Conservation (phyloP, 2,329 filamentous ascomycete species). For the Colletotrichum lindemuthianum region DNA sequence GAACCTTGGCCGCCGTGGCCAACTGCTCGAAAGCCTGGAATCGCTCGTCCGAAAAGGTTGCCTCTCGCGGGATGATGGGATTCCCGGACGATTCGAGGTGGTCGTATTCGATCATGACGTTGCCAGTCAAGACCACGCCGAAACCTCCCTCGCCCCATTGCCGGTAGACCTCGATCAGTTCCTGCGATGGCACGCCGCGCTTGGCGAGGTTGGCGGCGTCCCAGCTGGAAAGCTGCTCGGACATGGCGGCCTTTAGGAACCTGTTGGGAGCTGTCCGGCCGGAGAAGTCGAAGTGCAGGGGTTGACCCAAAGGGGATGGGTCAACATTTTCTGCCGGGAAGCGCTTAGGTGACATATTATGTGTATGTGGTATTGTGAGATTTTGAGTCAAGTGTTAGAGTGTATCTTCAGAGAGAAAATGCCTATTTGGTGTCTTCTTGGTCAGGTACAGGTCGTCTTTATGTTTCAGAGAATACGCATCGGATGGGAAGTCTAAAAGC, state of each 20-base stretch:
- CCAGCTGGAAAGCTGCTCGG: constrained; percentile 71
- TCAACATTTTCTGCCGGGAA: background rate
- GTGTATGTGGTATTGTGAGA: too few relatives aligned
- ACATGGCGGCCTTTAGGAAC: constrained; percentile 75
- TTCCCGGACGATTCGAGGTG: constrained; percentile 67
- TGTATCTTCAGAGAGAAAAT: too few relatives aligned
- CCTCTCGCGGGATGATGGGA: constrained; percentile 56
- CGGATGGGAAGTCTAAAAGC: too few relatives aligned
- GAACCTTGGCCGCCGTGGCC: constrained; percentile 62
- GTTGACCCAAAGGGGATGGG: constrained; percentile 47
- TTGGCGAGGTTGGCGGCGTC: constrained; percentile 59
- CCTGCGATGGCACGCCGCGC: constrained; percentile 52
- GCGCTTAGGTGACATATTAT: too few relatives aligned
- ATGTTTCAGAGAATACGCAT: too few relatives aligned
- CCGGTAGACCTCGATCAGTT: constrained; percentile 63
- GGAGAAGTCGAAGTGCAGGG: constrained; percentile 60
- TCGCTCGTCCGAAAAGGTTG: constrained; percentile 54
- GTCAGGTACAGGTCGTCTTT: too few relatives aligned
- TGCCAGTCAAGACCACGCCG: constrained; percentile 69
- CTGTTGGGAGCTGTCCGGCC: constrained; percentile 67
- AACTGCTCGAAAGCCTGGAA: constrained; percentile 70
- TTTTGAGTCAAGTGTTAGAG: too few relatives aligned
- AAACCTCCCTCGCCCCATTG: constrained; percentile 52
- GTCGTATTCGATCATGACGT: constrained; percentile 71
- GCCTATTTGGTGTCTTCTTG: too few relatives aligned